Conservation (phyloP, 2,329 filamentous ascomycete species). For the Emergomyces africanus region DNA sequence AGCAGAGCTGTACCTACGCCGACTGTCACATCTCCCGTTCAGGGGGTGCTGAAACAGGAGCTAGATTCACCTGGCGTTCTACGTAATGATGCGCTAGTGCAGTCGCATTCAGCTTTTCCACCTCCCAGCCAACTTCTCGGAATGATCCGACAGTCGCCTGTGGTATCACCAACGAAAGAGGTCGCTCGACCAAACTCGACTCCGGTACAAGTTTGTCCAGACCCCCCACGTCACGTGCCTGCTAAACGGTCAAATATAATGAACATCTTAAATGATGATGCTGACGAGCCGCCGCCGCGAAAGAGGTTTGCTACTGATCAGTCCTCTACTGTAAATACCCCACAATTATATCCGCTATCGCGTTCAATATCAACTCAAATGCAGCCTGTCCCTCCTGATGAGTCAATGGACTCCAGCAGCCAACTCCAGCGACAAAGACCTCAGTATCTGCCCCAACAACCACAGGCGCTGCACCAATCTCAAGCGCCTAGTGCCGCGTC, state of each 20-base stretch:
- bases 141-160: conserved; percentile 2
- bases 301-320: conserved; percentile 34
- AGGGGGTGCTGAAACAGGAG: conserved; percentile 6
- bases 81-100: conserved; percentile 1
- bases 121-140: conserved; percentile 1
- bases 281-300: conserved; percentile 31
- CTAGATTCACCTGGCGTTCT: background rate
- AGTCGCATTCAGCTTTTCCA: conserved; percentile 3
- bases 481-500: conserved; percentile 15
- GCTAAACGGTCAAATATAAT: conserved; percentile 39
- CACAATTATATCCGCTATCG: conserved; percentile 16
- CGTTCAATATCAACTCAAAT: conserved; percentile 15
- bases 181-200: conserved; percentile 21
- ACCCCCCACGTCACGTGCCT: conserved; percentile 29
- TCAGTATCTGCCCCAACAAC: conserved; percentile 10
- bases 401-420: conserved; percentile 9
- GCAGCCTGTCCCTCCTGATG: conserved; percentile 16
- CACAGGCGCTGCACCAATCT: conserved; percentile 4
- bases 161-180: conserved; percentile 26
- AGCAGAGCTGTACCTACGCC: conserved; percentile 7
- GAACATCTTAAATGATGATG: conserved; percentile 37
- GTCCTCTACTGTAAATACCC: conserved; percentile 13
- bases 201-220: conserved; percentile 17
- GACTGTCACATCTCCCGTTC: conserved; percentile 8
- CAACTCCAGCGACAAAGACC: conserved; percentile 8